phyloP scores from a whole-genome alignment of 2,329 filamentous ascomycete species.

The Fusarium sp. region DNA sequence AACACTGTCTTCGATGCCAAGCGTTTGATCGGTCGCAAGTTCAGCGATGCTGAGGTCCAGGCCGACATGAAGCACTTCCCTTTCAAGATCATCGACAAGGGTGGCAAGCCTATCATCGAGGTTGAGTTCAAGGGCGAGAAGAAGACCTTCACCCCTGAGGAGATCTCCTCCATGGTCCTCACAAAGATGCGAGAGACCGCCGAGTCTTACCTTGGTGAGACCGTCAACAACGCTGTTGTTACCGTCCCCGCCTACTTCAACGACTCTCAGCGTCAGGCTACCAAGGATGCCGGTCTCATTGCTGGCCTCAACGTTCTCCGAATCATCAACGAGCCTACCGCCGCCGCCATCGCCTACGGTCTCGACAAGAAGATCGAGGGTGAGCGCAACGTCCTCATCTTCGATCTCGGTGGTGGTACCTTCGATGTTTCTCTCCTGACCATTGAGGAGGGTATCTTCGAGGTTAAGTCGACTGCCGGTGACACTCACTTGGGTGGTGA shows the following conservation, averaged over 20 bases:
- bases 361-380: conserved; percentile 95
- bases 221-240: conserved; percentile 98
- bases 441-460: conserved; percentile 99
- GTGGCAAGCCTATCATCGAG: conserved; percentile 87
- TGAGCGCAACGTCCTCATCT: conserved; percentile 99
- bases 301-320: conserved; percentile 97
- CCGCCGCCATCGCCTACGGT: conserved; percentile 97
- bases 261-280: conserved; percentile 99
- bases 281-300: conserved; percentile 99
- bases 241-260: conserved; percentile 99
- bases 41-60: conserved; percentile 95
- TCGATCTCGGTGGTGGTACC: conserved; percentile 99
- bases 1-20: conserved; percentile 99
- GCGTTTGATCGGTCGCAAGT: conserved; percentile 97
- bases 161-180: conserved; percentile 99
- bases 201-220: conserved; percentile 97
- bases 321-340: conserved; percentile 99
- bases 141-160: conserved; percentile 97
- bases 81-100: conserved; percentile 95
- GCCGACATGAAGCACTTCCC: conserved; percentile 99
- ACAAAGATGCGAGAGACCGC: conserved; percentile 95
- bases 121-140: conserved; percentile 94
- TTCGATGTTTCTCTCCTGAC: conserved; percentile 99
- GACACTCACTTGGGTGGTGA: conserved; percentile 96
- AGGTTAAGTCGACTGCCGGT: conserved; percentile 97